Percentiles rank a stretch among this genome's conserved stretches.
phyloP scores from a whole-genome alignment of 495 filamentous ascomycete genomes.

The Coniosporium apollinis region DNA sequence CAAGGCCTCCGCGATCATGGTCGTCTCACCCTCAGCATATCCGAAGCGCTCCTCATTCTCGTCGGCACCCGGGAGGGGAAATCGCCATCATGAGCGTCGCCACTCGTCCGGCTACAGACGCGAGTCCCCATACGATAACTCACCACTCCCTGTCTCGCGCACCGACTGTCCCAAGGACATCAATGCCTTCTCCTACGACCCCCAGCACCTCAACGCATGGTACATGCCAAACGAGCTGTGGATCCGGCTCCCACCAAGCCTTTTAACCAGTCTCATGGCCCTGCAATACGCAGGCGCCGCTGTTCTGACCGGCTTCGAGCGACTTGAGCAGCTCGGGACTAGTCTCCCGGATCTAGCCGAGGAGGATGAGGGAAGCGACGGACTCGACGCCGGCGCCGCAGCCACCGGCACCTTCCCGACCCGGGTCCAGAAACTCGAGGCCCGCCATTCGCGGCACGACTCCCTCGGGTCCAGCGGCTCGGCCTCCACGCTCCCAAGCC shows the following conservation, averaged over 20 bases:
- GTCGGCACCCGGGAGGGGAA: not conserved
- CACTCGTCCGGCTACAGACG: conserved; percentile 1
- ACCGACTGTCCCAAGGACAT: conserved; percentile 10
- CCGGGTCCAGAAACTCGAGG: not conserved
- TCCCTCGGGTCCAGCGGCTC: no score
- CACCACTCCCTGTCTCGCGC: conserved; percentile 1
- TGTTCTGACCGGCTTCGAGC: conserved; percentile 14
- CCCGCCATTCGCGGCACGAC: no score
- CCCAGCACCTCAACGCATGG: conserved; percentile 12
- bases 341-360: not conserved
- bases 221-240: conserved; percentile 11
- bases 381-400: not conserved
- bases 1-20: not conserved
- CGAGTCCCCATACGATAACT: not conserved
- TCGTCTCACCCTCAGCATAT: not conserved
- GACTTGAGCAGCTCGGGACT: conserved; percentile 9
- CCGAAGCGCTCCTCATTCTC: not conserved
- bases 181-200: conserved; percentile 20
- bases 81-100: conserved; percentile 3
- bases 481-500: no score
- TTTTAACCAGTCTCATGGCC: conserved; percentile 7
- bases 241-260: conserved; percentile 8
- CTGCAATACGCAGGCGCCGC: conserved; percentile 19
- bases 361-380: conserved; percentile 2
- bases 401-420: conserved; percentile 8